Base-by-base conservation (phyloP, 176 grass and related monocot species). In the Phragmites australis region DNA sequence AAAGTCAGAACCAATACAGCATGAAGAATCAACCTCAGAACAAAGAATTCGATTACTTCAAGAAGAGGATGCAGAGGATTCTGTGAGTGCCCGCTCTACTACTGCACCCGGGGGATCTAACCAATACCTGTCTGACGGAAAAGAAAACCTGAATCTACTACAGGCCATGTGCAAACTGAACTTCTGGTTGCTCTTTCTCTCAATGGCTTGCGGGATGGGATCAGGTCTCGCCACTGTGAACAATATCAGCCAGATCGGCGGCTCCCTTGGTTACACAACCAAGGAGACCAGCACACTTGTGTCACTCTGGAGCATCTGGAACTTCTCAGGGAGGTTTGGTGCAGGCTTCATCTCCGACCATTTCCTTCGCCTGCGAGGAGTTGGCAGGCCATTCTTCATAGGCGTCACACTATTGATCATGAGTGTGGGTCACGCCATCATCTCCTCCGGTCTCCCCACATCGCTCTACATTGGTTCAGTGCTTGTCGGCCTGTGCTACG, bases 181-280 rank as follows among this genome's bases (percentile, higher is more conserved):
- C 65, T 94, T 94, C 72, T 92, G 93, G 93, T 58, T 94, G 31
- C 78, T 94, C 5, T 94, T 92, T 25, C 18, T 91, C 0, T 68
- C 89, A 23, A 92, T 92, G 87, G 77, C 93, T 16, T 94, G 93
- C 7, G 93, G 93, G 15, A 91, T 94, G 87, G 89, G 87, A 23
- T 94, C 89, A 40, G 93, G 93, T 11, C 78, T 94, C 0, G 93
- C 89, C 37, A 94, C 93, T 0, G 86, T 94, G 72, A 92, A 94
- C 78, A 94, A 92, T n/a, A 94, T 94, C 49, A 85, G 93, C 63
- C 93, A 94, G 77, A 94, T 94, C 0, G 93, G 93, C 3, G 55
- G 61, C 18, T 92, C 93, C 26, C 84, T 94, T 5, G 89, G 93
- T 43, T 94, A 94, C 89, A 68, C 61, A 6, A 77, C 4, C 71